Percentiles rank a stretch among this genome's conserved stretches.
These are phyloP conservation scores for Neopestalotiopsis sp. DNA, from an alignment of 2,329 filamentous ascomycete genomes.

Conservation along the genomic window DNA sequence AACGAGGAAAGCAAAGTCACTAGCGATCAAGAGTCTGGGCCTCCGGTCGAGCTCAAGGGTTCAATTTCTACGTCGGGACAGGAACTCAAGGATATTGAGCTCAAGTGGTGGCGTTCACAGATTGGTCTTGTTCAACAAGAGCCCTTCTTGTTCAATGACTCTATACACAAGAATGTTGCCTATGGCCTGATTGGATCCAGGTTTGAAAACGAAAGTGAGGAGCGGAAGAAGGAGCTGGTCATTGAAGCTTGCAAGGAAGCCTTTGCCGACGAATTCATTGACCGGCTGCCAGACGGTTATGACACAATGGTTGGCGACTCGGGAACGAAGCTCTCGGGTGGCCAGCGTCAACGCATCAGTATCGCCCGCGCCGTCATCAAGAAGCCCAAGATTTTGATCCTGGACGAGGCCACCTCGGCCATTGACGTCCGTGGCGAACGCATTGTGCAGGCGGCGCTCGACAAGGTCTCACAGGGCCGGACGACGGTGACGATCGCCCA, in stretches of 20 bases:
- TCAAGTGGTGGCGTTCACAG: slow-evolving; percentile 68
- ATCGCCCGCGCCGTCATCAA: slow-evolving; percentile 79
- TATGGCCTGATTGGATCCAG: slow-evolving; percentile 61
- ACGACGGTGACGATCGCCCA: slow-evolving; percentile 80
- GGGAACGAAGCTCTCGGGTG: slow-evolving; percentile 81
- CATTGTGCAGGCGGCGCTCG: slow-evolving; percentile 69
- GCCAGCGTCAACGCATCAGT: slow-evolving; percentile 82
- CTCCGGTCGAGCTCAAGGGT: slow-evolving; percentile 55
- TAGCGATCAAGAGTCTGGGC: slow-evolving; percentile 41
- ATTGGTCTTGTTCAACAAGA: slow-evolving; percentile 74
- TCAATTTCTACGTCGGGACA: slow-evolving; percentile 59
- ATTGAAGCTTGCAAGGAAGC: slow-evolving; percentile 69
- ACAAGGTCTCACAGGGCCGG: slow-evolving; percentile 64
- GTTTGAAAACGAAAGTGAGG: slow-evolving; percentile 58
- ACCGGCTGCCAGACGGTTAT: slow-evolving; percentile 69
- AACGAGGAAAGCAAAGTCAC: slow-evolving; percentile 20
- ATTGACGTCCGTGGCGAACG: slow-evolving; percentile 60
- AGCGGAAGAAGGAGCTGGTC: slow-evolving; percentile 64
- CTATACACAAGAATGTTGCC: slow-evolving; percentile 67
- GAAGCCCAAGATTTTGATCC: slow-evolving; percentile 72
- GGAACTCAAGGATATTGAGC: slow-evolving; percentile 61
- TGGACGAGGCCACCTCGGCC: slow-evolving; percentile 80
- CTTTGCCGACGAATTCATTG: slow-evolving; percentile 74
- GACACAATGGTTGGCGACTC: slow-evolving; percentile 77
- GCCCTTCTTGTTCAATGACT: slow-evolving; percentile 71